Conservation (phyloP, 1,284 basidiomycete genomes). For the Mycosarcoma mackinlayi region DNA sequence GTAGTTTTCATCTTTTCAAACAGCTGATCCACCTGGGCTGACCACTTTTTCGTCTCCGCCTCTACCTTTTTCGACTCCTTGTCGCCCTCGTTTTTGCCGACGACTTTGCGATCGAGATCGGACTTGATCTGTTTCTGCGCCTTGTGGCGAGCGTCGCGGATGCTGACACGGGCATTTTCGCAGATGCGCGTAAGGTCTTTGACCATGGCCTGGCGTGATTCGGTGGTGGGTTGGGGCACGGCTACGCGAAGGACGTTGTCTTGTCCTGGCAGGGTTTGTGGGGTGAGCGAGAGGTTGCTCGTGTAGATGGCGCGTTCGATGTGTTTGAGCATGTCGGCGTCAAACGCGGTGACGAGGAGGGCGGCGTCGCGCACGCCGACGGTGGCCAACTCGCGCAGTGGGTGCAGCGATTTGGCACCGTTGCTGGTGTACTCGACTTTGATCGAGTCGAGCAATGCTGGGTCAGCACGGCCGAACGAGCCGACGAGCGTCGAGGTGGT, state of each 20-base stretch:
- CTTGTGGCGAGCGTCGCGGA: conserved; percentile 57
- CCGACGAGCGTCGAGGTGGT: conserved; percentile 53
- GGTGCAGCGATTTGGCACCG: conserved; percentile 28
- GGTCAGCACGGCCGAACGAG: conserved; percentile 54
- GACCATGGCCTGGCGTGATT: conserved; percentile 57
- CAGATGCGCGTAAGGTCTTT: conserved; percentile 62
- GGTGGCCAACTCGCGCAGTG: conserved; percentile 62
- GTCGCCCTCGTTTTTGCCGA: conserved; percentile 57
- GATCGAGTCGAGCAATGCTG: conserved; percentile 56
- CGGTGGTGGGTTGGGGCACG: conserved; percentile 62
- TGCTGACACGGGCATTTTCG: conserved; percentile 63
- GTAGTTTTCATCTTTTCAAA: conserved; percentile 57
- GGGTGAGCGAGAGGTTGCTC: conserved; percentile 56
- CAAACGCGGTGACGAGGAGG: conserved; percentile 62
- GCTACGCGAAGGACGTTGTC: conserved; percentile 62
- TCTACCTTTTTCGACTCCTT: conserved; percentile 58
- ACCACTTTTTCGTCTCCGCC: conserved; percentile 55
- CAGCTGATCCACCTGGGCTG: conserved; percentile 52
- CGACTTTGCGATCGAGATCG: conserved; percentile 60
- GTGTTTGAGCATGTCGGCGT: conserved; percentile 59
- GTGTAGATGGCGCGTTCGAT: conserved; percentile 65
- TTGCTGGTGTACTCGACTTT: conserved; percentile 43
- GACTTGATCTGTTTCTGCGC: conserved; percentile 65
- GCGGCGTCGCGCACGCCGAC: conserved; percentile 63
- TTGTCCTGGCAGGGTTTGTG: conserved; percentile 54